Conservation (phyloP, 108 stramenopile genomes). For the Mayamaea pseudoterrestris region DNA sequence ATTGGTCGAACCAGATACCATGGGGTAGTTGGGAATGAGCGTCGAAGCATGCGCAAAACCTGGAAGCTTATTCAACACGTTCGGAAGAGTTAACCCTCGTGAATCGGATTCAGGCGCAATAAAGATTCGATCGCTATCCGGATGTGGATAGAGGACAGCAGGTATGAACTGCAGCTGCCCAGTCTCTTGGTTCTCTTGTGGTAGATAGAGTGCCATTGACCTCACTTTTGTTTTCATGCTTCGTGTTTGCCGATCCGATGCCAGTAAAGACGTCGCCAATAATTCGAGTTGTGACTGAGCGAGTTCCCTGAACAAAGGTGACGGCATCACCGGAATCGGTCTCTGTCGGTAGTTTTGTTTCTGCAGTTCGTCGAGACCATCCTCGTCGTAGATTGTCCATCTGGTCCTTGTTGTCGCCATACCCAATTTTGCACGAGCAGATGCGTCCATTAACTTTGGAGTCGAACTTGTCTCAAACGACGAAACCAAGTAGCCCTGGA, state of each 20-base stretch:
- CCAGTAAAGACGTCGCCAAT: constrained; percentile 41
- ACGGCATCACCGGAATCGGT: constrained; percentile 62
- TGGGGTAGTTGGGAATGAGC: constrained; percentile 47
- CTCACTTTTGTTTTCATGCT: constrained; percentile 41
- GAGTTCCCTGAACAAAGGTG: constrained; percentile 44
- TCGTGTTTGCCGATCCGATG: constrained; percentile 8
- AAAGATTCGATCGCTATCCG: constrained; percentile 57
- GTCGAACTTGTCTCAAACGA: background rate
- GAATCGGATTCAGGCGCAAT: constrained; percentile 55
- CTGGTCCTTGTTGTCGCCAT: background rate
- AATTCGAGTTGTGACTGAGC: constrained; percentile 73
- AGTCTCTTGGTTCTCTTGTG: constrained; percentile 60
- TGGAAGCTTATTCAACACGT: constrained; percentile 35
- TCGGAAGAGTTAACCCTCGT: constrained; percentile 35
- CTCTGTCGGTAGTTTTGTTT: background rate
- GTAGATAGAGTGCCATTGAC: constrained; percentile 70
- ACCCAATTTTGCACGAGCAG: too few species aligned
- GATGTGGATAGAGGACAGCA: constrained; percentile 55
- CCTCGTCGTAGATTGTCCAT: background rate
- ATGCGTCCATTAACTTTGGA: background rate
- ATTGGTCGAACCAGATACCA: constrained; percentile 19
- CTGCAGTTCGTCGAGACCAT: background rate
- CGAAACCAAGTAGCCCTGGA: background rate
- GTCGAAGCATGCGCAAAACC: constrained; percentile 38
- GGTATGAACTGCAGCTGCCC: constrained; percentile 79